Base-by-base conservation (phyloP, 345 rosid species). In the Euclidium syriacum region DNA sequence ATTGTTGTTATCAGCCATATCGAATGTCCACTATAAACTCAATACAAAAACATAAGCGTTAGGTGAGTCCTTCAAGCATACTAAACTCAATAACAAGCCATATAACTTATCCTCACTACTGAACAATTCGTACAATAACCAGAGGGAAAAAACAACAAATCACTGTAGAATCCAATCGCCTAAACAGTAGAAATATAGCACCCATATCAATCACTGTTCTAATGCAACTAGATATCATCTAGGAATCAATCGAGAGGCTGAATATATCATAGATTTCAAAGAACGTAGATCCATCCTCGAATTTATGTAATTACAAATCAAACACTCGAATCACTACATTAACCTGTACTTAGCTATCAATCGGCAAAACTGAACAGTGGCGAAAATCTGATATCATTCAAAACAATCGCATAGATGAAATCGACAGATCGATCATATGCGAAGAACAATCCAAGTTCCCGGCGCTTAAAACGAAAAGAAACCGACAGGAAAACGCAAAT, bases 1-100 rank as follows among this genome's bases (percentile, higher is more conserved):
- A 61, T 68, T 83, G 8, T 33, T 64, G 33, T 23, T 71, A 39
- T 68, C 79, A 62, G 82, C 84, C 97, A 92, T 86, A 7, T 51
- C 33, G 61, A 27, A 52, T 35, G 34, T 7, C 16, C 50, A 52
- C 72, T 62, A 14, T 24, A 59, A n/a, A 65, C 35, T 6, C 41
- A 9, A 46, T 65, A 6, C 7, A 34, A 64, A 60, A 15, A 14
- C 30, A 26, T 57, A 59, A 57, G 64, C 48, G 12, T 6, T 39
- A 42, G 17, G 4, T 48, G 26, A 38, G 14, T 25, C 24, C 3
- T 27, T 57, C 35, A 48, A 50, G 22, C 54, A 49, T 40, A 38
- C 2, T 24, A 38, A 40, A 38, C 53, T 50, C 23, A 40, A 47
- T n/a, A 42, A 18, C 26, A 50, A 20, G 51, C 42, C 22, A 15